Conservation (phyloP, 1,284 basidiomycete genomes). For the Rhizoctonia solani region DNA sequence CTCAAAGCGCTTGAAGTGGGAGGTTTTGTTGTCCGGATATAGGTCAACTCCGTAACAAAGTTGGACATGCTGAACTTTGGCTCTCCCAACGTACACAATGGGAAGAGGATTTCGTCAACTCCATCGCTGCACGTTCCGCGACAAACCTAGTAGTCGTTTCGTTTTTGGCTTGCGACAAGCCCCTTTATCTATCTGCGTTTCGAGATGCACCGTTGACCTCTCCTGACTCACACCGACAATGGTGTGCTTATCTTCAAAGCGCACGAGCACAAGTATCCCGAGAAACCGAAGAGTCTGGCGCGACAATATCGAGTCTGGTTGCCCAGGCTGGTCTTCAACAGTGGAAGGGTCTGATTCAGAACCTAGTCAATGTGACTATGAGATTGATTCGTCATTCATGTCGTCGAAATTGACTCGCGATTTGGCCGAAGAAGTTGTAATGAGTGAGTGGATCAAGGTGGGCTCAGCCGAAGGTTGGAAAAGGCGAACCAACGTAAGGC, state of each 20-base stretch:
- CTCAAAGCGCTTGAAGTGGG: constrained; percentile 19
- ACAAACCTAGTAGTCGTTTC: constrained; percentile 16
- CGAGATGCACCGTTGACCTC: not conserved
- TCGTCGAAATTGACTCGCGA: not conserved
- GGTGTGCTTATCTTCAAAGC: constrained; percentile 5
- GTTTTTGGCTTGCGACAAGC: constrained; percentile 26
- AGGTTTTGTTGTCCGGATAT: constrained; percentile 24
- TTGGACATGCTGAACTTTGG: constrained; percentile 11
- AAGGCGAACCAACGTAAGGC: constrained; percentile 15
- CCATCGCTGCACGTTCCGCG: constrained; percentile 1
- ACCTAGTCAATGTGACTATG: not conserved
- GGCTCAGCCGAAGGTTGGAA: not conserved
- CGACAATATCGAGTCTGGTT: not conserved
- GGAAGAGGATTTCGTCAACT: constrained; percentile 29
- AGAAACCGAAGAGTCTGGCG: not conserved
- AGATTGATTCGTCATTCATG: not conserved
- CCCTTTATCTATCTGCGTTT: constrained; percentile 8
- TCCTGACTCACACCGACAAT: not conserved
- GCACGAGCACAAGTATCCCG: not conserved
- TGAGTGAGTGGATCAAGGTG: constrained; percentile 16
- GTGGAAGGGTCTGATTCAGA: not conserved
- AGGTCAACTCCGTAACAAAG: not conserved
- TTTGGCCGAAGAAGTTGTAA: constrained; percentile 10
- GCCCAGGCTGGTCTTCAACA: not conserved
- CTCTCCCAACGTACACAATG: constrained; percentile 12